A percentile compares a stretch with the other conserved stretches of the same genome.
These are phyloP conservation scores for Yarrowia galli DNA, from an alignment of 1,139 yeast species.

Conservation along the genomic window DNA sequence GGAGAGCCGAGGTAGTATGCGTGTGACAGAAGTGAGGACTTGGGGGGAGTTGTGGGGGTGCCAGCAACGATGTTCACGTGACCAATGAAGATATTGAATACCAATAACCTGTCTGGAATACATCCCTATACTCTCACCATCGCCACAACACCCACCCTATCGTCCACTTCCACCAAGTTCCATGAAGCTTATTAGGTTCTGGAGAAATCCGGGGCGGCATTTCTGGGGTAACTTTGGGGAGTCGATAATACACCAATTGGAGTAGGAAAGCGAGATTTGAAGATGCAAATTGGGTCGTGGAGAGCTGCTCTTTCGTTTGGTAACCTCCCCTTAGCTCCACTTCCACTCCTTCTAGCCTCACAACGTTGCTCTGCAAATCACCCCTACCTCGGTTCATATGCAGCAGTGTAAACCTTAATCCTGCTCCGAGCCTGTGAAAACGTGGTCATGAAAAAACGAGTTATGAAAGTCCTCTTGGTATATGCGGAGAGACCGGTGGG, in stretches of 20 bases:
- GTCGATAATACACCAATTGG: neutral
- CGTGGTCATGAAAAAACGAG: slow-evolving; percentile 23
- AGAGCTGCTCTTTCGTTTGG: neutral
- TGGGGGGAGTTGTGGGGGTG: neutral
- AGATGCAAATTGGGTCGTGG: neutral
- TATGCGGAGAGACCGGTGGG: no score
- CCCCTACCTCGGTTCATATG: slow-evolving; percentile 30
- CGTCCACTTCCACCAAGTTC: slow-evolving; percentile 29
- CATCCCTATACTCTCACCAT: no score
- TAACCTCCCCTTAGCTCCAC: neutral
- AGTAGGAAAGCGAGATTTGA: neutral
- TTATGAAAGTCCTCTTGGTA: neutral
- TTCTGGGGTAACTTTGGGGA: slow-evolving; percentile 25
- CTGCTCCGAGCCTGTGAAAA: slow-evolving; percentile 36
- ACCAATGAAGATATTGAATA: no score
- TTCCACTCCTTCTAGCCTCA: neutral
- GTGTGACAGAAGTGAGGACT: neutral
- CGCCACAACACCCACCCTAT: neutral
- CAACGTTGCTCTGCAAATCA: slow-evolving; percentile 2
- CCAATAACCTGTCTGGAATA: no score
- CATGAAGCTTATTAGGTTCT: slow-evolving; percentile 18
- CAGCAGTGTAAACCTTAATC: neutral
- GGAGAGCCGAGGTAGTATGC: slow-evolving; percentile 35
- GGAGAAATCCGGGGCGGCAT: slow-evolving; percentile 38
- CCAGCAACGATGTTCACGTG: neutral